Base-by-base conservation (phyloP, 2,329 filamentous ascomycete genomes). In the Dryadomyces quercivorus region DNA sequence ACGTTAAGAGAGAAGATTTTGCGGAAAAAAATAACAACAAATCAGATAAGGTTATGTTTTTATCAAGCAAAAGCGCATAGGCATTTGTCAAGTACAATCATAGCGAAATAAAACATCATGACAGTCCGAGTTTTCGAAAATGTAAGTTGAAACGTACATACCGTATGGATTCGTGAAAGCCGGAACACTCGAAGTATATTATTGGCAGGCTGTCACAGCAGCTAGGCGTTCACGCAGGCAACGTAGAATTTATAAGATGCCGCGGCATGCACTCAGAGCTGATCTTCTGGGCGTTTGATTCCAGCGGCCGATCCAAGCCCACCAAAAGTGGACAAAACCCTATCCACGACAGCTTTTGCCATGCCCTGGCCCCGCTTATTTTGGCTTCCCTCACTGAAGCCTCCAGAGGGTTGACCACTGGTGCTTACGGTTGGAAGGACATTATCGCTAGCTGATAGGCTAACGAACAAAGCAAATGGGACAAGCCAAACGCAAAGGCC, bases 401-500 rank as follows among this genome's bases (percentile, higher is more conserved):
- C 58, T 9, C 57, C 57, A 12, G 63, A 62, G 2, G 78, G 76
- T 52, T 77, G 74, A 22, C 50, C 54, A 9, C 45, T 86, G 50
- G 81, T 88, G 13, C 89, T 88, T 79, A 96, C 96, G 8, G 85
- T 94, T 0, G 93, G 93, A 52, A 98, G 72, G 3, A 97, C 88
- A 65, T 97, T 97, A 65, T 98, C 93, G 54, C 90, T 89, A 0
- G 93, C 93, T 18, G 88, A 95, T 45, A 98, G 71, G 63, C 88
- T 95, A 51, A 98, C 92, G 65, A 98, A 98, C 15, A 98, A 76
- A 16, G 91, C 84, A 66, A 98, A 98, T 0, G 93, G 93, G 0
- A 97, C 88, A 1, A 98, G 77, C 93, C 93, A 98, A 0, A 98
- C 91, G 63, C 91, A 95, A 2, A 98, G 75, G 0, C 93, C 93